Conservation (phyloP, 345 rosid species). For the Gossypium sturtianum region DNA sequence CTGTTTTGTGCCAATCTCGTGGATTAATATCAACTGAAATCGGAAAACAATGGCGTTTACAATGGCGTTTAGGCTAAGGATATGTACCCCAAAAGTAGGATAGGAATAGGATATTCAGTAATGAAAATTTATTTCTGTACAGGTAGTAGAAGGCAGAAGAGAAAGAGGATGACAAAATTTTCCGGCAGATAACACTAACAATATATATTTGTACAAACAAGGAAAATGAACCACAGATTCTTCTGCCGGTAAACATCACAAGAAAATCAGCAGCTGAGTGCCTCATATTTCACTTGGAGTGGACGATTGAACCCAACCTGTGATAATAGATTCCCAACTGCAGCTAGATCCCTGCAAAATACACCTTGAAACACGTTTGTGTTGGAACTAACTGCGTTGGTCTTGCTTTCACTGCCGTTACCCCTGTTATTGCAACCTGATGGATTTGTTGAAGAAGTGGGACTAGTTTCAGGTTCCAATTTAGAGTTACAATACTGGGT, state of each 20-base stretch:
- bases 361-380: conserved; percentile 74
- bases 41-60: neutral
- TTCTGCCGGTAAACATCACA: conserved; percentile 31
- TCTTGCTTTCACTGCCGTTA: conserved; percentile 16
- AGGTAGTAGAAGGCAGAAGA: neutral
- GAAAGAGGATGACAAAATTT: conserved; percentile 10
- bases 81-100: neutral
- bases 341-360: conserved; percentile 83
- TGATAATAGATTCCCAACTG: conserved; percentile 63
- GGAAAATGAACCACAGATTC: conserved; percentile 7
- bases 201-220: conserved; percentile 10
- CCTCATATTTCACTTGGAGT: conserved; percentile 75
- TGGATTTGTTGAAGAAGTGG: neutral
- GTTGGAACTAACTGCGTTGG: conserved; percentile 19
- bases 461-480: conserved; percentile 25
- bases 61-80: neutral
- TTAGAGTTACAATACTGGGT: conserved; percentile 18
- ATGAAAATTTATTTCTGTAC: conserved; percentile 36
- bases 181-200: neutral
- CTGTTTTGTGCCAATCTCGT: neutral
- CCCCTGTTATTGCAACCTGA: conserved; percentile 19
- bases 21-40: neutral
- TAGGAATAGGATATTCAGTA: conserved; percentile 8
- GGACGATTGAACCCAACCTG: conserved; percentile 76
- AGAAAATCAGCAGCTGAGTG: conserved; percentile 62